Evolutionary conservation across 306 rosid genomes (phyloP), one percentile per base, ranked within the genome.

Genomic region (Casuarina equisetifolia): DNA sequence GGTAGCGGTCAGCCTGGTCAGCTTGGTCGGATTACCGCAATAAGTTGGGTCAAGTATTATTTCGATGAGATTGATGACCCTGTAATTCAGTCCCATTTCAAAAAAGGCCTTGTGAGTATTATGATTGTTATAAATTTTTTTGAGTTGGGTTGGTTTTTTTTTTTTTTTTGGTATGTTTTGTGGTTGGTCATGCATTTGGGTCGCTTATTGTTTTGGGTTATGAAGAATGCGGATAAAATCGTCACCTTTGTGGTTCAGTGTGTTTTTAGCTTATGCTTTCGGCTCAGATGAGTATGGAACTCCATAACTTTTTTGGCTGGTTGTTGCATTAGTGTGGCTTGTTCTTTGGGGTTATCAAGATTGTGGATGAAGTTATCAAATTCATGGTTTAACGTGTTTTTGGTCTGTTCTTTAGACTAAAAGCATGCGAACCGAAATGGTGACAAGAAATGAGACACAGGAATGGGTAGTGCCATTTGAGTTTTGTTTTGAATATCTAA

Each of bases 11-110:
- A 75, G 52, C 67, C 77, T 13, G 66, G 90, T 59, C 76, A 75
- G 52, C 67, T 75, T 13, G 66, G 79, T 69, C 85, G 59, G 70
- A 86, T 90, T 61, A 89, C 98, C 3, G 96, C 98, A 62, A 80
- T 95, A 77, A 92, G 86, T 58, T 92, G 98, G 98, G 82, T 92
- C 49, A 91, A 91, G 85, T 87, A 92, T 82, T 92, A 95, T 85
- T 91, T 95, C 72, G 85, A 88, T 70, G 97, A 87, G 73, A 76
- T 87, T 69, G 57, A 72, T 20, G 90, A 84, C 78, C 52, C 85
- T 11, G 89, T 79, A 46, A 87, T 92, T 50, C 97, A 88, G 76
- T 89, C 97, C 54, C 97, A 89, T 83, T 94, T 94, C 89, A 90
- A 90, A 78, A 86, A 87, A 57, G 95, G 95, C 75, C 98, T 92